These are phyloP conservation scores for Microbotryum scabiosae DNA, from an alignment of 1,284 basidiomycete species.

Conservation along the genomic window DNA sequence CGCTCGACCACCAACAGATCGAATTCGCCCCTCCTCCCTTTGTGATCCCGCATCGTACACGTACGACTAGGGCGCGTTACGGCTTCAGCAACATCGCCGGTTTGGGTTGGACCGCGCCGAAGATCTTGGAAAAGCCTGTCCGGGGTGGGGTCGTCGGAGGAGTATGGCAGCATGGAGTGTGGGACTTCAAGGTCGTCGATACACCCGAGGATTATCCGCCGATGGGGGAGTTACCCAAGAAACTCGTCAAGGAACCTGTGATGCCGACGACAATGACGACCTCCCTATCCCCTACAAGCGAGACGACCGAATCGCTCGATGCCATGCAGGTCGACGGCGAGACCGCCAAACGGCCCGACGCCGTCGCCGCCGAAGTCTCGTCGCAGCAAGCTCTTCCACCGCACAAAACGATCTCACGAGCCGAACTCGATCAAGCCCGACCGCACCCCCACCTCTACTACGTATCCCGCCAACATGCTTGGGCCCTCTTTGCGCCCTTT, in stretches of 20 bases:
- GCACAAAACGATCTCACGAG: slow-evolving; percentile 9
- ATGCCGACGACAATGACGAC: not conserved
- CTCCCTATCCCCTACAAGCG: not conserved
- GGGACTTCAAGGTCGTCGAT: slow-evolving; percentile 3
- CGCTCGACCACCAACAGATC: no score
- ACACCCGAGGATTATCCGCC: not conserved
- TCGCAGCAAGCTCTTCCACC: not conserved
- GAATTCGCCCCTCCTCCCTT: no score
- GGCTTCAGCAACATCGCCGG: no score
- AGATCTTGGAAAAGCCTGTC: not conserved
- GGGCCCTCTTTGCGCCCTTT: slow-evolving; percentile 10
- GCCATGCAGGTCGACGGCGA: not conserved
- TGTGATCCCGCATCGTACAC: no score
- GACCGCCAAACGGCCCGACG: not conserved
- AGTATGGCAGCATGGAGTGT: slow-evolving; percentile 5
- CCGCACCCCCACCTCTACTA: slow-evolving; percentile 23
- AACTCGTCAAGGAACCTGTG: not conserved
- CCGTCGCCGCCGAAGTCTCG: not conserved
- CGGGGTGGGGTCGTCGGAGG: not conserved
- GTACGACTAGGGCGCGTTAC: no score
- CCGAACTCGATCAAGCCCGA: slow-evolving; percentile 12
- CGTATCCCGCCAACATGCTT: slow-evolving; percentile 11
- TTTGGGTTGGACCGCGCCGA: slow-evolving; percentile 6
- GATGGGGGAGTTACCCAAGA: not conserved
- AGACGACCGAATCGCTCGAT: not conserved